phyloP scores from a whole-genome alignment of 768 basidiomycete species.

The Pisolithus sp. region DNA sequence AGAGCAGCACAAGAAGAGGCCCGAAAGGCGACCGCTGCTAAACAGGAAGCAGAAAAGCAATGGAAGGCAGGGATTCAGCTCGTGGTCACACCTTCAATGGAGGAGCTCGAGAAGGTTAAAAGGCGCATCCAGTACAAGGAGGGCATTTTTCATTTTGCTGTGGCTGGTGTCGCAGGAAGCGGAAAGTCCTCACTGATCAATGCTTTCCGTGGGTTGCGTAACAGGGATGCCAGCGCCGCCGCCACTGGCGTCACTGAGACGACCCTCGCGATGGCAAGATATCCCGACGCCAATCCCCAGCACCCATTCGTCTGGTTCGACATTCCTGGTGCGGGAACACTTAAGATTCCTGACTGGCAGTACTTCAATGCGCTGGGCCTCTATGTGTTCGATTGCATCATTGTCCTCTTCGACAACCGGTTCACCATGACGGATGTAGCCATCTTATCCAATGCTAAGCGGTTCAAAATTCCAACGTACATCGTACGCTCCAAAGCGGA shows the following conservation, averaged over 20 bases:
- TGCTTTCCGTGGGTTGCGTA: slow-evolving; percentile 27
- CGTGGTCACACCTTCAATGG: slow-evolving; percentile 15
- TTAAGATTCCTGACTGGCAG: slow-evolving; percentile 27
- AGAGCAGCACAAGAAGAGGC: slow-evolving; percentile 12
- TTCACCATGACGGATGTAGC: slow-evolving; percentile 30
- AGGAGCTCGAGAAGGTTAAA: slow-evolving; percentile 15
- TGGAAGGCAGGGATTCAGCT: slow-evolving; percentile 22
- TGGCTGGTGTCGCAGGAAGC: slow-evolving; percentile 29
- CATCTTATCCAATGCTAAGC: slow-evolving; percentile 25
- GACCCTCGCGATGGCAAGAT: slow-evolving; percentile 21
- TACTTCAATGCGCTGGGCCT: slow-evolving; percentile 33
- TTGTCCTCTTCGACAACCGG: slow-evolving; percentile 28
- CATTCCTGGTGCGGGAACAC: slow-evolving; percentile 31
- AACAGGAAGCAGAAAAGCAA: slow-evolving; percentile 11
- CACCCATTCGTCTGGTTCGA: slow-evolving; percentile 29
- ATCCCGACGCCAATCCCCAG: slow-evolving; percentile 17
- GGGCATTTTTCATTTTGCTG: slow-evolving; percentile 25
- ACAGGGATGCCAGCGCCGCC: slow-evolving; percentile 17
- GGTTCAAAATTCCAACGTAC: slow-evolving; percentile 27
- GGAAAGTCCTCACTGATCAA: slow-evolving; percentile 34
- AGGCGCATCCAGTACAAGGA: slow-evolving; percentile 16
- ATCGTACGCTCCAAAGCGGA: slow-evolving; percentile 34
- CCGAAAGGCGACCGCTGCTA: slow-evolving; percentile 1
- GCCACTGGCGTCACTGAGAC: slow-evolving; percentile 25
- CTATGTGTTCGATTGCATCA: slow-evolving; percentile 30